Percentiles rank a stretch among this genome's conserved stretches.
Evolutionary conservation across 1,284 basidiomycete genomes (phyloP).

Genomic region (Cerioporus squamosus): DNA sequence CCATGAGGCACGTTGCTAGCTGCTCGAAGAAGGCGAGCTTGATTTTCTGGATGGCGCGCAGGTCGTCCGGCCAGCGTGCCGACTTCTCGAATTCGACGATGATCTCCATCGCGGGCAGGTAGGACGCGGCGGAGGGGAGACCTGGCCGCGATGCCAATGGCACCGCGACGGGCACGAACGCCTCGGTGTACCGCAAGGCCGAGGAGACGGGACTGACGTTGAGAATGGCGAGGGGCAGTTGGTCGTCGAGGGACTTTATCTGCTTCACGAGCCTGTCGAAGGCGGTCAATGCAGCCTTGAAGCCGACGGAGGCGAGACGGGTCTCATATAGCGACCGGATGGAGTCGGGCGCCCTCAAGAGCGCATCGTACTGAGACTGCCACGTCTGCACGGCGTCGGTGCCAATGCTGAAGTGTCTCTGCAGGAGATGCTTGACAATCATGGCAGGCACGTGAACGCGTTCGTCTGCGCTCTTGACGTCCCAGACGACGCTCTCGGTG

Average conservation of each 20-base stretch:
- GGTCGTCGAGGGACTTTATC: constrained; percentile 80
- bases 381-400: constrained; percentile 56
- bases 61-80: constrained; percentile 94
- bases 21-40: constrained; percentile 93
- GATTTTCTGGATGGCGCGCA: constrained; percentile 91
- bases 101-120: constrained; percentile 73
- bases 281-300: constrained; percentile 77
- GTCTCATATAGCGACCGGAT: constrained; percentile 55
- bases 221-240: constrained; percentile 82
- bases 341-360: constrained; percentile 69
- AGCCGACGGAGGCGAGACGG: constrained; percentile 60
- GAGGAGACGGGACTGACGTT: constrained; percentile 79
- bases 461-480: constrained; percentile 74
- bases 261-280: constrained; percentile 83
- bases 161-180: constrained; percentile 74
- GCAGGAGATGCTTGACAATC: constrained; percentile 78
- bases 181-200: constrained; percentile 82
- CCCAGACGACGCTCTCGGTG: constrained; percentile 94
- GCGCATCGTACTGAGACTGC: constrained; percentile 67
- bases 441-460: constrained; percentile 78
- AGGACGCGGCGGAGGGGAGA: constrained; percentile 63
- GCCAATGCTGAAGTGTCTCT: constrained; percentile 73
- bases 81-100: constrained; percentile 91
- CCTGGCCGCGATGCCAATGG: constrained; percentile 46
- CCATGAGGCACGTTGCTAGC: constrained; percentile 68